Evolutionary conservation across 176 grass and related monocot genomes (phyloP).

Genomic region (Triticum timopheevii): DNA sequence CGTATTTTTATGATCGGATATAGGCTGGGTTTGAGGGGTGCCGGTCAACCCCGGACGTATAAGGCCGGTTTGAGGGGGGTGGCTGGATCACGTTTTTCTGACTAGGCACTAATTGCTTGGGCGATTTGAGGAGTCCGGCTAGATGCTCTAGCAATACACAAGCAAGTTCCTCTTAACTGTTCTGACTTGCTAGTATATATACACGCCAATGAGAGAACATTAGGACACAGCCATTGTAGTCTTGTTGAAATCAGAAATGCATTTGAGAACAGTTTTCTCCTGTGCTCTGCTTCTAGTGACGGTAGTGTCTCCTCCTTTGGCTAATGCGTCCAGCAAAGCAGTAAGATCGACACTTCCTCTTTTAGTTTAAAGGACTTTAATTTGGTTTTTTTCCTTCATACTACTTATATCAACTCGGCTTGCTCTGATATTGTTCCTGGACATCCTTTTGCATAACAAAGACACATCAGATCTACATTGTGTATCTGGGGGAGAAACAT

Average conservation of each 20-base stretch:
- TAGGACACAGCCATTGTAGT: not conserved
- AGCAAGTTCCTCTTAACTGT: not conserved
- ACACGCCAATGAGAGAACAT: not conserved
- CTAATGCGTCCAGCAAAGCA: conserved; percentile 1
- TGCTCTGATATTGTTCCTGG: not conserved
- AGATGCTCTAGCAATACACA: not conserved
- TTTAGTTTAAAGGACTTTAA: too few species aligned
- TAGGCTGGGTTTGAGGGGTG: too few species aligned
- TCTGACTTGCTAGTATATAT: not conserved
- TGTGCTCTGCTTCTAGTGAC: not conserved
- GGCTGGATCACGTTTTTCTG: too few species aligned
- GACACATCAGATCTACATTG: conserved; percentile 10
- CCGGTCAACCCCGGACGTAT: too few species aligned
- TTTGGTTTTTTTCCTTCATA: not conserved
- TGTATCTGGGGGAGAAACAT: conserved; percentile 32
- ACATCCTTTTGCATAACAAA: not conserved
- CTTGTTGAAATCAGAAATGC: not conserved
- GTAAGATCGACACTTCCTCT: not conserved
- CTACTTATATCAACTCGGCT: not conserved
- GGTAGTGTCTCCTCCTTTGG: not conserved
- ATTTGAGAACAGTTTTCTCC: not conserved
- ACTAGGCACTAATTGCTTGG: too few species aligned
- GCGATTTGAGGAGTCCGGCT: too few species aligned
- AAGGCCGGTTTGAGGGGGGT: too few species aligned
- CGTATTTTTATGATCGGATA: too few species aligned